A percentile compares a stretch with the other conserved stretches of the same genome.
phyloP scores from a whole-genome alignment of 805 yeast species.

The Yarrowia alimentaria region DNA sequence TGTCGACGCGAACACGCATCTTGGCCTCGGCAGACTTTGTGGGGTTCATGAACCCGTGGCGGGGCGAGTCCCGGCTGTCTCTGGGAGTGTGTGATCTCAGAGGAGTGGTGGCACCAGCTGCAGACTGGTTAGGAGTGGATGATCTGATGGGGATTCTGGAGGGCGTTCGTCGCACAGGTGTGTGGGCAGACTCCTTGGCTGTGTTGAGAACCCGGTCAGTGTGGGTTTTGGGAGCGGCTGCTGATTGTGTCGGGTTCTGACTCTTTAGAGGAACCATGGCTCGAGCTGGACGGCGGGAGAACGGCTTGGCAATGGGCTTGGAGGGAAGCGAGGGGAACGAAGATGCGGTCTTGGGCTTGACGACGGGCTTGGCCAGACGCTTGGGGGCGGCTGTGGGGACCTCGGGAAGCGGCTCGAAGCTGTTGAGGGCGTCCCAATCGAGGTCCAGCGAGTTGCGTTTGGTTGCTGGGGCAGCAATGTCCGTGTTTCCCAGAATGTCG shows the following conservation, averaged over 20 bases:
- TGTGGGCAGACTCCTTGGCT: too few relatives aligned
- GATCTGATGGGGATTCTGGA: neutral
- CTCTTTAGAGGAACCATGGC: conserved; percentile 5
- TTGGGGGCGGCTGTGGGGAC: neutral
- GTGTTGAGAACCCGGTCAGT: too few relatives aligned
- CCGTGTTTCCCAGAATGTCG: conserved; percentile 3
- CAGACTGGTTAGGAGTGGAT: neutral
- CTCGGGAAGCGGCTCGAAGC: neutral
- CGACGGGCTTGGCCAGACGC: neutral
- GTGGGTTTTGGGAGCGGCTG: too few relatives aligned
- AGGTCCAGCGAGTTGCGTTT: conserved; percentile 9
- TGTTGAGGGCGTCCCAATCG: conserved; percentile 1
- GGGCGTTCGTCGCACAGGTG: conserved; percentile 1
- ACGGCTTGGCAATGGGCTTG: conserved; percentile 19
- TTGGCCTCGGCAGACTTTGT: conserved; percentile 17
- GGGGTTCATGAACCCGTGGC: conserved; percentile 10
- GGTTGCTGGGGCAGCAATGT: neutral
- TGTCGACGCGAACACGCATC: neutral
- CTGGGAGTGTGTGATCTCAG: neutral
- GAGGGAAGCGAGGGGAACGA: neutral
- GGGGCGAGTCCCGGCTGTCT: neutral
- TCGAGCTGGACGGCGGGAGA: conserved; percentile 3
- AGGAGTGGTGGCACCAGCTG: neutral
- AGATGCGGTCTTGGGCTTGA: neutral
- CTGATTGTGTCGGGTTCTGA: too few relatives aligned